Conservation (phyloP, 345 rosid species). For the Camelina laxa region DNA sequence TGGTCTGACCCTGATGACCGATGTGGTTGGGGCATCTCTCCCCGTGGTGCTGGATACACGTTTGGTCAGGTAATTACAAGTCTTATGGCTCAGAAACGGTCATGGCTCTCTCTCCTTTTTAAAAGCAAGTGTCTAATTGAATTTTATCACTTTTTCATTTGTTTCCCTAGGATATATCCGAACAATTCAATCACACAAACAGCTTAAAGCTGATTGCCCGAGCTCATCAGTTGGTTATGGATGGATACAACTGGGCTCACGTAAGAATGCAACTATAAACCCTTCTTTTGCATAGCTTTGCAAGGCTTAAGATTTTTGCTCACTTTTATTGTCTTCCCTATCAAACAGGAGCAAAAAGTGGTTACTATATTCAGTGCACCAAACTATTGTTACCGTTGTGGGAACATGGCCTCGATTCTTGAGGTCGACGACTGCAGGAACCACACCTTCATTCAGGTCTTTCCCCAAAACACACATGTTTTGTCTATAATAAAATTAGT, state of each 20-base stretch:
- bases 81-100: background rate
- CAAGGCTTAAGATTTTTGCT: conserved; percentile 3
- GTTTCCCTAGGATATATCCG: conserved; percentile 83
- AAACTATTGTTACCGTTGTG: conserved; percentile 96
- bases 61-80: conserved; percentile 79
- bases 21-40: conserved; percentile 98
- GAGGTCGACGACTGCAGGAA: conserved; percentile 95
- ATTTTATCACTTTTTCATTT: conserved; percentile 1
- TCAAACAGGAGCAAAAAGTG: conserved; percentile 87
- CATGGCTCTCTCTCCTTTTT: conserved; percentile 6
- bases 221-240: conserved; percentile 98
- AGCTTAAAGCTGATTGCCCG: conserved; percentile 88
- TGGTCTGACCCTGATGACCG: conserved; percentile 99
- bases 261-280: conserved; percentile 48
- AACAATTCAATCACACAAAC: conserved; percentile 92
- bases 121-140: conserved; percentile 15
- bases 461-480: conserved; percentile 5
- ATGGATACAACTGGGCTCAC: conserved; percentile 98
- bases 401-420: conserved; percentile 95
- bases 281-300: conserved; percentile 11
- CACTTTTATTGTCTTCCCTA: conserved; percentile 11
- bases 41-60: conserved; percentile 96
- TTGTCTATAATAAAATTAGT: background rate
- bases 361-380: conserved; percentile 98
- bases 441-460: conserved; percentile 96